Evolutionary conservation across 1,284 basidiomycete genomes (phyloP).

Genomic region (Heterobasidion occidentale): DNA sequence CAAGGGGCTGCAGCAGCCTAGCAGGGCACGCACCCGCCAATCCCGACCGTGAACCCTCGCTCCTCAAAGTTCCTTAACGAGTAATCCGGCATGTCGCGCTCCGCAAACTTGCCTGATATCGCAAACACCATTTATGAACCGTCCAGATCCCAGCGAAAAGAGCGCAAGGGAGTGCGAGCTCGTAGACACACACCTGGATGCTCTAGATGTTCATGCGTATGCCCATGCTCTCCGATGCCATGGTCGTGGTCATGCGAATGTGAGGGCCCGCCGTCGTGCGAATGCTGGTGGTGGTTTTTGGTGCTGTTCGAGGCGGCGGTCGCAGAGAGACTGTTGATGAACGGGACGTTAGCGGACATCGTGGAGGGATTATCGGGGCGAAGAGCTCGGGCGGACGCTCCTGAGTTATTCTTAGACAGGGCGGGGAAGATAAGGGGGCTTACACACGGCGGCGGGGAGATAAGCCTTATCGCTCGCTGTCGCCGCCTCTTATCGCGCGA

Average conservation of each 20-base stretch:
- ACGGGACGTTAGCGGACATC: slow-evolving; percentile 39
- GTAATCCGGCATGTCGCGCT: slow-evolving; percentile 91
- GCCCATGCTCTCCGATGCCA: slow-evolving; percentile 71
- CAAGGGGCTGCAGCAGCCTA: not conserved
- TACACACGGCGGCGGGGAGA: too few species aligned
- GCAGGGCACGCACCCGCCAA: slow-evolving; percentile 71
- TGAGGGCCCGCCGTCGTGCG: slow-evolving; percentile 27
- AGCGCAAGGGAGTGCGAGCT: not conserved
- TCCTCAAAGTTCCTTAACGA: slow-evolving; percentile 81
- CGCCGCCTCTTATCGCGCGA: too few species aligned
- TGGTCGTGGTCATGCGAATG: slow-evolving; percentile 44
- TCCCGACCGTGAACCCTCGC: slow-evolving; percentile 93
- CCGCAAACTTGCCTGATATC: slow-evolving; percentile 78
- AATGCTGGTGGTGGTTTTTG: slow-evolving; percentile 33
- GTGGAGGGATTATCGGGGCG: not conserved
- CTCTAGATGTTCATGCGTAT: slow-evolving; percentile 87
- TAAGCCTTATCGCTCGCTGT: too few species aligned
- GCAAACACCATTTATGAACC: not conserved
- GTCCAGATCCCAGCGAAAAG: not conserved
- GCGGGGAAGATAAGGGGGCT: too few species aligned
- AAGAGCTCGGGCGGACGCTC: not conserved
- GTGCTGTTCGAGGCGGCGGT: slow-evolving; percentile 22
- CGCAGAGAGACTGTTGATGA: slow-evolving; percentile 58
- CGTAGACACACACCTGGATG: slow-evolving; percentile 60
- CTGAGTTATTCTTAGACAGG: too few species aligned